Base-by-base conservation (phyloP, 2,329 filamentous ascomycete genomes). In the Alternaria triticina region DNA sequence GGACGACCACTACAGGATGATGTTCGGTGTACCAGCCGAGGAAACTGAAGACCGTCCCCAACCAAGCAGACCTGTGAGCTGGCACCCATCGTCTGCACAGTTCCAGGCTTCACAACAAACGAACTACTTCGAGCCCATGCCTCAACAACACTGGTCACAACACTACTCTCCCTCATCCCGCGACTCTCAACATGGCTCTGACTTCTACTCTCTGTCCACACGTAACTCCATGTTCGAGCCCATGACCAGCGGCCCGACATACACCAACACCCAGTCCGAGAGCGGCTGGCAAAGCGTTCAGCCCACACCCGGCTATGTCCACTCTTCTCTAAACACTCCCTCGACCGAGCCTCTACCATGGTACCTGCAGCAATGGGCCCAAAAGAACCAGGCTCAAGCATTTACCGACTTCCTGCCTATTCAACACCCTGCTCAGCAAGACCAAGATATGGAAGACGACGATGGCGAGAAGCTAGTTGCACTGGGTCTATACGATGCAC, bases 401-500 rank as follows among this genome's bases (percentile, higher is more conserved):
- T 77, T 77, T 5, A 60, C 66, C 63, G 84, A 87, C 50, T 87
- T 88, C 55, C 80, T 87, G 3, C 83, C 84, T 5, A 79, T 82
- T 4, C 85, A 88, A 66, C 82, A 86, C 49, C 59, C 65, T 3
- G 82, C 85, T 54, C 80, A 84, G 13, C 74, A 77, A 20, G 76
- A 84, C 30, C 77, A 84, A 11, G 85, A 88, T 51, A 86, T 87
- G 61, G 68, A 87, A 51, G 87, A 88, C 27, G 76, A 84, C 25
- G 83, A 86, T 13, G 90, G 88, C 40, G 91, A 94, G 72, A 90
- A 93, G 63, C 84, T 95, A 2, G 86, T 94, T n/a, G 92, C 92
- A 20, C 90, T 96, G 86, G 92, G 92, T 1, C 86, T 96, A 0
- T 96, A 96, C 77, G 92, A 93, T 72, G 83, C 87, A 5, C 91